Percentiles rank a stretch among this genome's conserved stretches.
phyloP scores from a whole-genome alignment of 2,329 filamentous ascomycete species.

The Colletotrichum sidae region DNA sequence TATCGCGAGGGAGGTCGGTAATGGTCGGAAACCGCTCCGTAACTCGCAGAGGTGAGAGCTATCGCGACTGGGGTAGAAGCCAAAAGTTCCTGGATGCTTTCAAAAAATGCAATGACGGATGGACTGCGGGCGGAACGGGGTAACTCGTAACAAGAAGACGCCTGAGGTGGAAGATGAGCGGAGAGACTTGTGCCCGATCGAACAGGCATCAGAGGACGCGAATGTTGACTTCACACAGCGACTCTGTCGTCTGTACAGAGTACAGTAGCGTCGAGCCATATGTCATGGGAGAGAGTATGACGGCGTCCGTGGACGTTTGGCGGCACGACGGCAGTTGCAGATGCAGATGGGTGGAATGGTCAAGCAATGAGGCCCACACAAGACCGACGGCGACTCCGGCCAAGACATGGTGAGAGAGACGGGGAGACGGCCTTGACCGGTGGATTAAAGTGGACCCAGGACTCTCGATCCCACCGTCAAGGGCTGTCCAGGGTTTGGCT shows the following conservation, averaged over 20 bases:
- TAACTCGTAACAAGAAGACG: constrained; percentile 25
- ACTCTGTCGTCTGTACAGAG: not conserved
- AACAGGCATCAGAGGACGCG: constrained; percentile 24
- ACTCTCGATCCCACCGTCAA: constrained; percentile 29
- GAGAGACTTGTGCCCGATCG: constrained; percentile 19
- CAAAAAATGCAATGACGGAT: constrained; percentile 14
- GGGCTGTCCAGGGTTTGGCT: constrained; percentile 6
- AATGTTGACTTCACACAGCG: constrained; percentile 1
- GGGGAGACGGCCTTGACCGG: constrained; percentile 35
- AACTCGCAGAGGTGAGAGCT: not conserved
- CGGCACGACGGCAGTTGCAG: constrained; percentile 31
- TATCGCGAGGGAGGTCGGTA: constrained; percentile 6
- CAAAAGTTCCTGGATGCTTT: constrained; percentile 8
- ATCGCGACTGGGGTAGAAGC: constrained; percentile 13
- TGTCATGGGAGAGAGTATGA: constrained; percentile 14
- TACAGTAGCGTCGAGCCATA: not conserved
- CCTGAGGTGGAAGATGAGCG: constrained; percentile 14
- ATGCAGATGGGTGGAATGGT: constrained; percentile 27
- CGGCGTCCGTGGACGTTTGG: constrained; percentile 5
- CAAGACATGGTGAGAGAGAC: constrained; percentile 27
- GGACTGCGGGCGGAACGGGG: constrained; percentile 2
- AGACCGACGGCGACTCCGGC: constrained; percentile 37
- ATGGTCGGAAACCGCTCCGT: constrained; percentile 5
- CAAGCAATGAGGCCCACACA: constrained; percentile 25
- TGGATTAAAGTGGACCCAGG: constrained; percentile 26